phyloP scores from a whole-genome alignment of 2,329 filamentous ascomycete species.

The Ilyonectria destructans region DNA sequence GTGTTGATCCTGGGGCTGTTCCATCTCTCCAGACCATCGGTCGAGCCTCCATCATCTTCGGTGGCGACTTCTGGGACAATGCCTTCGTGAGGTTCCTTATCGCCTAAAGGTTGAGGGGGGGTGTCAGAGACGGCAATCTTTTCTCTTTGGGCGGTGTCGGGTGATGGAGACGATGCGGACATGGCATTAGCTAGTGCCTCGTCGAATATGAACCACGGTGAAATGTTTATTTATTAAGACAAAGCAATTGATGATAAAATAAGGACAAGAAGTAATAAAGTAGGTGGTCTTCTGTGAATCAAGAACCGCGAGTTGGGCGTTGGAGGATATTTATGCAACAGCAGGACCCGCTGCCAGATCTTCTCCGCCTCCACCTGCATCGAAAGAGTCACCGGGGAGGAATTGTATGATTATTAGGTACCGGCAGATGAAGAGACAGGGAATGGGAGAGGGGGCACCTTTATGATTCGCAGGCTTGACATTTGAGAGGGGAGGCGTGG shows the following conservation, averaged over 20 bases:
- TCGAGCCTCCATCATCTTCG: slow-evolving; percentile 31
- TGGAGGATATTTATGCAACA: neutral
- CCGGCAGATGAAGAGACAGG: neutral
- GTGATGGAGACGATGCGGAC: neutral
- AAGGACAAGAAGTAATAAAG: neutral
- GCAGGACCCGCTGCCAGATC: neutral
- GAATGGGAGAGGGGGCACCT: neutral
- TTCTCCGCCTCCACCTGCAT: slow-evolving; percentile 4
- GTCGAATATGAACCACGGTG: neutral
- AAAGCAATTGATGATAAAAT: neutral
- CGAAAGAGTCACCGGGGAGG: slow-evolving; percentile 10
- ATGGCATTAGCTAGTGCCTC: neutral
- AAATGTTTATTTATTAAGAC: neutral
- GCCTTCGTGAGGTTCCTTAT: slow-evolving; percentile 1
- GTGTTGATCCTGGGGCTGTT: slow-evolving; percentile 74
- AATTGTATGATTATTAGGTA: slow-evolving; percentile 18
- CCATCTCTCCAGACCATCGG: slow-evolving; percentile 67
- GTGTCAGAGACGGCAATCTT: neutral
- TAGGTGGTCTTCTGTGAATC: neutral
- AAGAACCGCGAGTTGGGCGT: neutral
- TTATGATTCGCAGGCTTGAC: slow-evolving; percentile 23
- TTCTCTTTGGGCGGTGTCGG: neutral
- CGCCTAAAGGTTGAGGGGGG: neutral
- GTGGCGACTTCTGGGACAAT: slow-evolving; percentile 14
- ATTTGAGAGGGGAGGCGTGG: slow-evolving; percentile 11